Conservation (phyloP, 768 basidiomycete genomes). For the Xerocomellus intermedius region DNA sequence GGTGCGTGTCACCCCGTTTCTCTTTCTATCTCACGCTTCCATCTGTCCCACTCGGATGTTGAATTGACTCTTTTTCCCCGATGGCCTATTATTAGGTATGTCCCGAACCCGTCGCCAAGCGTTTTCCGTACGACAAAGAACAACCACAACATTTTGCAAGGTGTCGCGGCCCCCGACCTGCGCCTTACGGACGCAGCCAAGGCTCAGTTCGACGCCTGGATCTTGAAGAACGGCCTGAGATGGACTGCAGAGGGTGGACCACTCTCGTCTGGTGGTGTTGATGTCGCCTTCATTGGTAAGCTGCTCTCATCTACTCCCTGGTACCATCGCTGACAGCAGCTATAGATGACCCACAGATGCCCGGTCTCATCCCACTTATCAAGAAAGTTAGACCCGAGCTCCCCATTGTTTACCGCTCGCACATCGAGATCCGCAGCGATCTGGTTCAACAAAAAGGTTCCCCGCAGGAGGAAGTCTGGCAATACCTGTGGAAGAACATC, state of each 20-base stretch:
- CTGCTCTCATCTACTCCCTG: neutral
- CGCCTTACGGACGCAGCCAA: conserved; percentile 79
- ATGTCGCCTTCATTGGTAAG: conserved; percentile 85
- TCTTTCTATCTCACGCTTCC: conserved; percentile 4
- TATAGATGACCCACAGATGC: conserved; percentile 88
- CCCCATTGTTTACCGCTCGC: conserved; percentile 91
- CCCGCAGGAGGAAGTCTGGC: conserved; percentile 90
- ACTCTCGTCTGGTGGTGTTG: conserved; percentile 76
- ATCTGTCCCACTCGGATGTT: neutral
- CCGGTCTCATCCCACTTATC: conserved; percentile 91
- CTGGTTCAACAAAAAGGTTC: conserved; percentile 79
- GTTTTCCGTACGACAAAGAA: conserved; percentile 94
- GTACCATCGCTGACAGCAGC: conserved; percentile 8
- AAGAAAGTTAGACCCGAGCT: conserved; percentile 78
- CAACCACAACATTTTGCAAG: conserved; percentile 95
- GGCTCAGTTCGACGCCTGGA: conserved; percentile 83
- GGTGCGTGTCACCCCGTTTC: conserved; percentile 48
- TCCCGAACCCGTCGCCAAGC: conserved; percentile 82
- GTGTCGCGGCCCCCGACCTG: conserved; percentile 76
- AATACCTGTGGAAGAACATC: conserved; percentile 93
- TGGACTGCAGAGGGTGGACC: conserved; percentile 90
- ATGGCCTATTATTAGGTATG: conserved; percentile 57
- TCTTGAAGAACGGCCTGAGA: conserved; percentile 80
- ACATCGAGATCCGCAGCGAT: conserved; percentile 91
- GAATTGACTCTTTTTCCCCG: conserved; percentile 3